phyloP scores from a whole-genome alignment of 805 yeast species.

The Candida xiaguanensis region DNA sequence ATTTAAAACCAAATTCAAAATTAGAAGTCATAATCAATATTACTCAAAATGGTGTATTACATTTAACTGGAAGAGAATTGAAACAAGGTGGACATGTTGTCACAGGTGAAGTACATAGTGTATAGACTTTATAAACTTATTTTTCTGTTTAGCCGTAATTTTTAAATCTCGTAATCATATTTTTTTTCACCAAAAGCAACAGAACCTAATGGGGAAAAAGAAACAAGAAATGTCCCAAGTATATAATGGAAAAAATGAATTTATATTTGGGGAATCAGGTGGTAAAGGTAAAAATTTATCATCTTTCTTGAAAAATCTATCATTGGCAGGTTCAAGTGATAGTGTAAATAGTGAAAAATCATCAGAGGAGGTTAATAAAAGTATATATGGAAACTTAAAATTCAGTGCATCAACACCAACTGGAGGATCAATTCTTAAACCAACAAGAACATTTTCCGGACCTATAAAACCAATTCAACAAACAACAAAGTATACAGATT shows the following conservation, averaged over 20 bases:
- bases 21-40: constrained; percentile 69
- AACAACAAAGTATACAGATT: constrained; percentile 51
- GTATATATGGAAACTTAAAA: constrained; percentile 36
- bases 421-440: constrained; percentile 7
- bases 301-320: constrained; percentile 44
- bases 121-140: constrained; percentile 5
- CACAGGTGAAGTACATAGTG: constrained; percentile 46
- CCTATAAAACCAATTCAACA: constrained; percentile 5
- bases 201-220: constrained; percentile 34
- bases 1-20: constrained; percentile 57
- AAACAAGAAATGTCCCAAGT: constrained; percentile 45
- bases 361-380: constrained; percentile 28
- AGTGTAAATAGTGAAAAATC: constrained; percentile 9
- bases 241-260: constrained; percentile 46
- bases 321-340: constrained; percentile 23
- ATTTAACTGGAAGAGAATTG: constrained; percentile 63
- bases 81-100: constrained; percentile 54
- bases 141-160: not conserved
- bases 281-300: constrained; percentile 61
- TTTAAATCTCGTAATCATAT: not conserved
- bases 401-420: constrained; percentile 1
- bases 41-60: constrained; percentile 61
- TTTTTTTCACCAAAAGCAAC: constrained; percentile 1
- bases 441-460: constrained; percentile 10
- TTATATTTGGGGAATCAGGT: constrained; percentile 64